phyloP scores from a whole-genome alignment of 805 yeast genomes.

The Yarrowia bubula region DNA sequence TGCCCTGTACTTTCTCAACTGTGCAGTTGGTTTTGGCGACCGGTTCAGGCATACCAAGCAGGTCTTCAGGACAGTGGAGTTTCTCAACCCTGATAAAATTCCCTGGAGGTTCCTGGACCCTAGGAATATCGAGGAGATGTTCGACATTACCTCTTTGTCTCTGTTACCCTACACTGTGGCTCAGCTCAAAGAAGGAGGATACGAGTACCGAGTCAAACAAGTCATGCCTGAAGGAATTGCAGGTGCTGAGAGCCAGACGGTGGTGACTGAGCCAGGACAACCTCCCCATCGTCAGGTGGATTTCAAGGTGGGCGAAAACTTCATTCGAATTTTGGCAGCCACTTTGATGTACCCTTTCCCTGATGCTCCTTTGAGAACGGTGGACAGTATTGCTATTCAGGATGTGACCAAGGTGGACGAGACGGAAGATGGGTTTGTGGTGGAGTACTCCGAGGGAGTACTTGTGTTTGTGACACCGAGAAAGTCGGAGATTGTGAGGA shows the following conservation, averaged over 20 bases:
- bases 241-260: neutral
- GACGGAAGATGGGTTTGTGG: conserved; percentile 4
- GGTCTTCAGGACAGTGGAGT: conserved; percentile 30
- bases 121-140: conserved; percentile 46
- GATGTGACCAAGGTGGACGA: neutral
- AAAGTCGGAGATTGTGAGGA: conserved; percentile 32
- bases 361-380: conserved; percentile 2
- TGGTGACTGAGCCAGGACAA: neutral
- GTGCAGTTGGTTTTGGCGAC: conserved; percentile 36
- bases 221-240: neutral
- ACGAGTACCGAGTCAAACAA: conserved; percentile 12
- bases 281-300: neutral
- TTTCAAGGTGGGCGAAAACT: conserved; percentile 12
- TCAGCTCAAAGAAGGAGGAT: neutral
- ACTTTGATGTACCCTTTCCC: neutral
- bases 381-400: neutral
- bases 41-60: conserved; percentile 34
- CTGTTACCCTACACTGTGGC: conserved; percentile 21
- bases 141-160: conserved; percentile 35
- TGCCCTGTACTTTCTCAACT: conserved; percentile 50
- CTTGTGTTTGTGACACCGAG: conserved; percentile 26
- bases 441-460: neutral
- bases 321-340: neutral
- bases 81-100: conserved; percentile 32
- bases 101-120: conserved; percentile 46